Evolutionary conservation across 2,329 filamentous ascomycete species (phyloP).

Genomic region (Ascochyta fabae): DNA sequence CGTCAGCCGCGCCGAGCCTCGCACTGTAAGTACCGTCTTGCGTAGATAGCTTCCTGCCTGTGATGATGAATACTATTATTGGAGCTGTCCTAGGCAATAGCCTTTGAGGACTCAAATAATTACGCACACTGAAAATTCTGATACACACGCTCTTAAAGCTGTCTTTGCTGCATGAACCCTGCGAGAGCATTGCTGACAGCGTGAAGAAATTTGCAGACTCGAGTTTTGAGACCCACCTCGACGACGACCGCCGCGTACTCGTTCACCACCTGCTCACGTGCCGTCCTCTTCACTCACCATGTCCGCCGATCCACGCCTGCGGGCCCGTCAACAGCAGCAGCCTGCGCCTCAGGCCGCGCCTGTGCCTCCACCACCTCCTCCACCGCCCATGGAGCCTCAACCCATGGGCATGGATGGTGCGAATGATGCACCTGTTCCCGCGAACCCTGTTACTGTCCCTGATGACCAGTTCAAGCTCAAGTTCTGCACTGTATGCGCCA

Average conservation of each 20-base stretch:
- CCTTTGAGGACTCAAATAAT: constrained; percentile 58
- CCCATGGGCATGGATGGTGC: constrained; percentile 42
- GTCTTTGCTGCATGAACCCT: constrained; percentile 3
- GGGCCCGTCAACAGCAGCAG: constrained; percentile 50
- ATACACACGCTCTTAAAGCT: constrained; percentile 34
- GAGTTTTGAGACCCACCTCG: constrained; percentile 2
- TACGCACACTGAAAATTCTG: constrained; percentile 53
- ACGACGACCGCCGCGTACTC: background rate
- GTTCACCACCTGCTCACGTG: background rate
- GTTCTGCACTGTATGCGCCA: constrained; percentile 98
- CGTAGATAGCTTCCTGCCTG: constrained; percentile 19
- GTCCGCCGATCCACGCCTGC: constrained; percentile 57
- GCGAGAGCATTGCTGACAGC: constrained; percentile 29
- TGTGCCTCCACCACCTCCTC: constrained; percentile 60
- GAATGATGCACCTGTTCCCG: constrained; percentile 32
- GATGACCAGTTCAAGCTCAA: constrained; percentile 80
- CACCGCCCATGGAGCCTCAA: constrained; percentile 46
- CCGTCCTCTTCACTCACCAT: constrained; percentile 31
- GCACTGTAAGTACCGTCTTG: constrained; percentile 22
- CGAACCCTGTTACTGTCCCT: constrained; percentile 33
- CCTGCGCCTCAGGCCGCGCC: constrained; percentile 44
- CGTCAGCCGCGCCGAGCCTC: constrained; percentile 5
- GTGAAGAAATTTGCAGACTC: constrained; percentile 13
- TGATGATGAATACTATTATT: constrained; percentile 70
- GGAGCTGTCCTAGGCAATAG: constrained; percentile 73